A percentile compares a stretch with the other conserved stretches of the same genome.
Evolutionary conservation across 2,329 filamentous ascomycete genomes (phyloP).

Genomic region (Huntiella moniliformis): DNA sequence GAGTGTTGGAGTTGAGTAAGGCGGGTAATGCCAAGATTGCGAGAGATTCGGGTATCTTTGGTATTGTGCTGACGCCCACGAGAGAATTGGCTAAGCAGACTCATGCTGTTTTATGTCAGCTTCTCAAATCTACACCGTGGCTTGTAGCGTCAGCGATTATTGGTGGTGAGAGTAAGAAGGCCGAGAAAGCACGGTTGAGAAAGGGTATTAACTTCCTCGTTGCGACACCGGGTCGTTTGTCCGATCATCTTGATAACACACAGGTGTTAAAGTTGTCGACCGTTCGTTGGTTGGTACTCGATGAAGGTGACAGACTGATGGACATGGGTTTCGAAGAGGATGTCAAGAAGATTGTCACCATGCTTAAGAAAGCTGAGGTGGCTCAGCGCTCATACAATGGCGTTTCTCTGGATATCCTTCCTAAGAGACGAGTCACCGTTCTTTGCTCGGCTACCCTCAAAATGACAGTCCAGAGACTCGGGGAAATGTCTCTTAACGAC

Average conservation of each 20-base stretch:
- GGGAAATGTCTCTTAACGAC: conserved; percentile 87
- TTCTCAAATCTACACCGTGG: conserved; percentile 82
- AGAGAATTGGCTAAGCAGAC: conserved; percentile 92
- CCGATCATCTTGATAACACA: conserved; percentile 84
- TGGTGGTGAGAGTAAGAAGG: conserved; percentile 49
- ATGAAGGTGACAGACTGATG: conserved; percentile 97
- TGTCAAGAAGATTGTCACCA: conserved; percentile 67
- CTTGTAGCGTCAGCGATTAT: conserved; percentile 76
- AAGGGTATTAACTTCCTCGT: conserved; percentile 94
- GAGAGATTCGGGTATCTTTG: conserved; percentile 77
- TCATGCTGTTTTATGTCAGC: conserved; percentile 61
- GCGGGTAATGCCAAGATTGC: conserved; percentile 37
- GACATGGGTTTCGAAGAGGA: conserved; percentile 94
- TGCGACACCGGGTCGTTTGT: conserved; percentile 77
- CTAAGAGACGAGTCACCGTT: conserved; percentile 63
- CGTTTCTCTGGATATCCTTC: conserved; percentile 42
- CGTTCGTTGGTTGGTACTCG: conserved; percentile 82
- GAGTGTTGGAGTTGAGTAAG: conserved; percentile 60
- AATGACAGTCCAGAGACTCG: conserved; percentile 84
- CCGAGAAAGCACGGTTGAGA: conserved; percentile 79
- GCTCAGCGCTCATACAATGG: conserved; percentile 40
- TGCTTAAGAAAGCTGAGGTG: conserved; percentile 48
- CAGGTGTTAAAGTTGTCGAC: conserved; percentile 73
- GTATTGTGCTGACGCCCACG: conserved; percentile 83
- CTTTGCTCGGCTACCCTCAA: conserved; percentile 96